A percentile compares a stretch with the other conserved stretches of the same genome.
Evolutionary conservation across 257 asterid genomes (phyloP).

Genomic region (Asclepias syriaca): DNA sequence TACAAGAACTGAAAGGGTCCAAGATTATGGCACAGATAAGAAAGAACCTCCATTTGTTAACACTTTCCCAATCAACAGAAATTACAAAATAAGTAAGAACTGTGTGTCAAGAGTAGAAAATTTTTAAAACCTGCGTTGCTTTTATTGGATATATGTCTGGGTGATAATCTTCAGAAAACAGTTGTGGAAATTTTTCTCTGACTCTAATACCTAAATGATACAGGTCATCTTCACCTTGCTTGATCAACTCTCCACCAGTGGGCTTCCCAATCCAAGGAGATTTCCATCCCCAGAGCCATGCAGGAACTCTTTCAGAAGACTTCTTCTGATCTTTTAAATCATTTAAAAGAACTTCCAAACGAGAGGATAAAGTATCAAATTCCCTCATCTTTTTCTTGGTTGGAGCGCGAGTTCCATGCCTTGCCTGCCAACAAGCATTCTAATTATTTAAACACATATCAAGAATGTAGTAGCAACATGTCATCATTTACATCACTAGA

Average conservation of each 20-base stretch:
- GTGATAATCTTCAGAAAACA: slow-evolving; percentile 74
- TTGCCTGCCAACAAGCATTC: slow-evolving; percentile 50
- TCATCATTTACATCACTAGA: neutral
- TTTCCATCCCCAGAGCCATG: slow-evolving; percentile 79
- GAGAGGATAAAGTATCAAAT: slow-evolving; percentile 58
- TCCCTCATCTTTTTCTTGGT: slow-evolving; percentile 79
- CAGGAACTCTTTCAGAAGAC: slow-evolving; percentile 45
- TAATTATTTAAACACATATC: neutral
- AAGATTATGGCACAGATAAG: neutral
- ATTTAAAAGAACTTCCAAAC: slow-evolving; percentile 49
- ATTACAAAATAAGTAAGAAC: neutral
- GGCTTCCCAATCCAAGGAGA: slow-evolving; percentile 92
- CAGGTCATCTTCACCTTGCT: slow-evolving; percentile 81
- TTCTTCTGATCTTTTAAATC: slow-evolving; percentile 44
- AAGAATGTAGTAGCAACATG: neutral
- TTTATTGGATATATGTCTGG: slow-evolving; percentile 82
- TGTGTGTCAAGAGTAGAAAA: neutral
- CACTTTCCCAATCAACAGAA: neutral
- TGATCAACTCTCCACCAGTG: slow-evolving; percentile 80
- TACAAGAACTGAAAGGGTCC: neutral
- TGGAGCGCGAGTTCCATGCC: slow-evolving; percentile 98
- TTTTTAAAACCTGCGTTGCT: slow-evolving; percentile 73
- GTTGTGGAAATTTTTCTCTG: slow-evolving; percentile 57
- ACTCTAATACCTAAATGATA: slow-evolving; percentile 79
- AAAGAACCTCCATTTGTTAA: neutral